Conservation (phyloP, 306 rosid genomes). For the Glycine latifolia region DNA sequence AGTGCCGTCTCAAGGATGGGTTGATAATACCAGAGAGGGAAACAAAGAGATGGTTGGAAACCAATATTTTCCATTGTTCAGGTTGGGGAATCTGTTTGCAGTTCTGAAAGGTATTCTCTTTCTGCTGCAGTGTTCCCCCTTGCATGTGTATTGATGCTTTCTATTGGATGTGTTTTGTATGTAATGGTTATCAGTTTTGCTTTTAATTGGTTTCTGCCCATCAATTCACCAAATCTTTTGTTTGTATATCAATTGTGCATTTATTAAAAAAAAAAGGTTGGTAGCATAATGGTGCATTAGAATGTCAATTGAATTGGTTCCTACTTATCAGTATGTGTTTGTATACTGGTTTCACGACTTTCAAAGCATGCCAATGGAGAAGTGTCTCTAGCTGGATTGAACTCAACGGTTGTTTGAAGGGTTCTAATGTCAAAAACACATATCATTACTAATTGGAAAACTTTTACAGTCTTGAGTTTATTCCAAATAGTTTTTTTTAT, state of each 20-base stretch:
- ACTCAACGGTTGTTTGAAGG: no score
- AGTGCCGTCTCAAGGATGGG: conserved; percentile 5
- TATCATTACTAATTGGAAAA: no score
- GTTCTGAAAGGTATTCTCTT: conserved; percentile 33
- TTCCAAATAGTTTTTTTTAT: no score
- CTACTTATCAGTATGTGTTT: not conserved
- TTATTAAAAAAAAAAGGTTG: conserved; percentile 1
- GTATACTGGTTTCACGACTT: no score
- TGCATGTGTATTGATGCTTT: conserved; percentile 10
- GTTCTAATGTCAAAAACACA: no score
- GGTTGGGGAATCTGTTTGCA: conserved; percentile 38
- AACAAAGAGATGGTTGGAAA: conserved; percentile 4
- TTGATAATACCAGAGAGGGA: conserved; percentile 6
- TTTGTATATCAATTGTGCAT: conserved; percentile 27
- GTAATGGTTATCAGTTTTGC: conserved; percentile 32
- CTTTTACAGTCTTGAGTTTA: no score
- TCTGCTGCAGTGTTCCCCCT: conserved; percentile 39
- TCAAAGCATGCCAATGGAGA: no score
- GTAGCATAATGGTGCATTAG: conserved; percentile 8
- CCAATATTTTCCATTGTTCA: conserved; percentile 15
- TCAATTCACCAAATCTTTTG: conserved; percentile 29
- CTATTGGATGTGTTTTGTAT: conserved; percentile 34
- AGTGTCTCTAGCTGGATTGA: no score
- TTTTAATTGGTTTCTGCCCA: conserved; percentile 12
- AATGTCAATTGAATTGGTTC: not conserved